phyloP scores from a whole-genome alignment of 106 monocot genomes.

The Ottelia alismoides region DNA sequence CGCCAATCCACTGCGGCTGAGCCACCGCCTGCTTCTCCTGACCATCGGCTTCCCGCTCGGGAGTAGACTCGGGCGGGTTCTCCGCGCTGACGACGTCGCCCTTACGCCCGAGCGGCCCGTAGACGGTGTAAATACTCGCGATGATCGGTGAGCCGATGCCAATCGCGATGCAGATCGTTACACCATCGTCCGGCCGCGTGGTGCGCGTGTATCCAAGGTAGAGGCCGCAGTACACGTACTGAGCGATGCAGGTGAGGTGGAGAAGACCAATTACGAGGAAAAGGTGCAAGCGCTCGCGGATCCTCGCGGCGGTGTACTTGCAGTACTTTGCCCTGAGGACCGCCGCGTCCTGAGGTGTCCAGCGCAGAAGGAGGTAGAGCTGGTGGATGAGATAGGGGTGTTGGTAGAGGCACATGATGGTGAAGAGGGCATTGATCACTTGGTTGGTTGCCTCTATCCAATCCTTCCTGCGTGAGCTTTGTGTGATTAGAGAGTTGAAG shows the following conservation, averaged over 20 bases:
- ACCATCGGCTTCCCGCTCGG: no score
- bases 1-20: slow-evolving; percentile 10
- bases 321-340: slow-evolving; percentile 8
- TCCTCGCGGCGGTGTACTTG: not conserved
- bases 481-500: slow-evolving; percentile 1
- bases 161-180: slow-evolving; percentile 1
- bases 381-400: slow-evolving; percentile 16
- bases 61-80: no score
- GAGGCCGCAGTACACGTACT: slow-evolving; percentile 7
- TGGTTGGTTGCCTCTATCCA: slow-evolving; percentile 17
- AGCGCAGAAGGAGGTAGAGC: not conserved
- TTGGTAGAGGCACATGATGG: slow-evolving; percentile 20
- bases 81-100: not conserved
- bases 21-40: not conserved
- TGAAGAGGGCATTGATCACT: slow-evolving; percentile 19
- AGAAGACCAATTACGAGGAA: slow-evolving; percentile 6
- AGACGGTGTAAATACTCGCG: slow-evolving; percentile 3
- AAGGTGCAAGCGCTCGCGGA: slow-evolving; percentile 8
- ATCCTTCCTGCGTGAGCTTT: slow-evolving; percentile 6
- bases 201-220: slow-evolving; percentile 5
- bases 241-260: slow-evolving; percentile 10
- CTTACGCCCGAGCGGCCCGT: slow-evolving; percentile 17
- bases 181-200: not conserved
- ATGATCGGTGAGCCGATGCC: slow-evolving; percentile 6
- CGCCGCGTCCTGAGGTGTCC: slow-evolving; percentile 3